Evolutionary conservation across 2,329 filamentous ascomycete genomes (phyloP), one percentile per base, ranked within the genome.

Genomic region (Colletotrichum sidae): DNA sequence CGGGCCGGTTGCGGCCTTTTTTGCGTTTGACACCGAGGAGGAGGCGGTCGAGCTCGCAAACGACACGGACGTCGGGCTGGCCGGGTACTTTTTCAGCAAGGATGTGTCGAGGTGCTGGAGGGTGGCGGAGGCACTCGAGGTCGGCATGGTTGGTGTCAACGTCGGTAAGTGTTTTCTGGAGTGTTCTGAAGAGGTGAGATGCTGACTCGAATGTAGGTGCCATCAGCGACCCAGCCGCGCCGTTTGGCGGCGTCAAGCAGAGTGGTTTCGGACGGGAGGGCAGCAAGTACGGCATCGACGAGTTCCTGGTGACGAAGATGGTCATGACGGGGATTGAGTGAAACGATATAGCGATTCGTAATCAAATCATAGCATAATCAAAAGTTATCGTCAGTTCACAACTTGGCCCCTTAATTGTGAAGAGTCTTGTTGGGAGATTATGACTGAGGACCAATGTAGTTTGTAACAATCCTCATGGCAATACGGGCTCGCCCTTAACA

Each of bases 41-140:
- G 79, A 83, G 47, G 81, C 80, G 0, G 69, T 84, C 10, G 59
- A 41, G 9, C 71, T 82, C 53, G 81, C 81, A 10, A 84, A 83
- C 49, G 75, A 89, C 72, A 85, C 85, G 0, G 84, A 82, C 2
- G 90, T 89, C 69, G 88, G 88, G 2, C 81, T 91, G 0, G 88
- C 85, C 2, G 84, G 85, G 6, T 85, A 88, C 0, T 76, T 92
- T 3, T 91, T 91, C 70, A 90, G 84, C 0, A 79, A 84, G 65
- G 83, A 89, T 70, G 79, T 90, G 58, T 82, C 79, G 51, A 76
- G 77, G 37, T 78, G 81, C 6, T 83, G 84, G 70, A 78, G 79
- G 33, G 79, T 83, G 1, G 81, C 86, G 5, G 83, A 84, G 67
- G 83, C 83, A 17, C 84, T 91, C 57, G 86, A 90, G 74, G 83